Percentiles rank a stretch among this genome's conserved stretches.
These are phyloP conservation scores for Phialemonium atrogriseum DNA, from an alignment of 2,329 filamentous ascomycete genomes.

Conservation along the genomic window DNA sequence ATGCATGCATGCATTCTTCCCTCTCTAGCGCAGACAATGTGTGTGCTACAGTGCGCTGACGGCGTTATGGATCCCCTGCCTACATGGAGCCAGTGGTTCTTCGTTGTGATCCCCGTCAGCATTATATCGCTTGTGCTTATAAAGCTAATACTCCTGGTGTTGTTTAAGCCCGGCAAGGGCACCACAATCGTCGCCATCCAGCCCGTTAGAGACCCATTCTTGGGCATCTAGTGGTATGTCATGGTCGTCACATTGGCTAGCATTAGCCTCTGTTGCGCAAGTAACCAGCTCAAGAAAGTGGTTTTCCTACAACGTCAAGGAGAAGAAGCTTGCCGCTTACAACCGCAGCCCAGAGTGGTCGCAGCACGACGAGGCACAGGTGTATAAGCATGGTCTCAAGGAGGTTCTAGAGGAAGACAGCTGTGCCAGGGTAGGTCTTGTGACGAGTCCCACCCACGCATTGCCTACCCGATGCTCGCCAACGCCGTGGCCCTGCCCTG, in stretches of 20 bases:
- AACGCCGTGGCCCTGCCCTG: too few species aligned
- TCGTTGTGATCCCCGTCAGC: slow-evolving; percentile 90
- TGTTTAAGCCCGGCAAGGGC: slow-evolving; percentile 76
- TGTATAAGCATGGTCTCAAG: slow-evolving; percentile 57
- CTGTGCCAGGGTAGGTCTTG: slow-evolving; percentile 69
- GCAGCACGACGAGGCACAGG: slow-evolving; percentile 57
- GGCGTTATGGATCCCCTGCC: slow-evolving; percentile 90
- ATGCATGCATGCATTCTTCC: too few species aligned
- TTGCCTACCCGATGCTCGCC: too few species aligned
- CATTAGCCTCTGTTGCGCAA: slow-evolving; percentile 86
- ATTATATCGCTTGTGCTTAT: slow-evolving; percentile 81
- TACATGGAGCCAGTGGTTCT: slow-evolving; percentile 96
- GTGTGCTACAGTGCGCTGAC: too few species aligned
- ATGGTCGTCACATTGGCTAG: slow-evolving; percentile 75
- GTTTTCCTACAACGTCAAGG: slow-evolving; percentile 62
- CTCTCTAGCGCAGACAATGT: too few species aligned
- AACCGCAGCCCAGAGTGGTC: slow-evolving; percentile 55
- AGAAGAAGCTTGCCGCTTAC: slow-evolving; percentile 51
- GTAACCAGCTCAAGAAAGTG: slow-evolving; percentile 77
- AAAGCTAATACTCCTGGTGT: slow-evolving; percentile 76
- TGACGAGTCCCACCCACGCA: too few species aligned
- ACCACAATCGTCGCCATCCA: slow-evolving; percentile 89
- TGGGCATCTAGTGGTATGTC: slow-evolving; percentile 89
- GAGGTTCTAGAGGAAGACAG: slow-evolving; percentile 60
- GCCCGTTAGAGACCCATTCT: slow-evolving; percentile 79